A percentile compares a stretch with the other conserved stretches of the same genome.
These are phyloP conservation scores for Salix caprea DNA, from an alignment of 345 rosid species.

Conservation along the genomic window DNA sequence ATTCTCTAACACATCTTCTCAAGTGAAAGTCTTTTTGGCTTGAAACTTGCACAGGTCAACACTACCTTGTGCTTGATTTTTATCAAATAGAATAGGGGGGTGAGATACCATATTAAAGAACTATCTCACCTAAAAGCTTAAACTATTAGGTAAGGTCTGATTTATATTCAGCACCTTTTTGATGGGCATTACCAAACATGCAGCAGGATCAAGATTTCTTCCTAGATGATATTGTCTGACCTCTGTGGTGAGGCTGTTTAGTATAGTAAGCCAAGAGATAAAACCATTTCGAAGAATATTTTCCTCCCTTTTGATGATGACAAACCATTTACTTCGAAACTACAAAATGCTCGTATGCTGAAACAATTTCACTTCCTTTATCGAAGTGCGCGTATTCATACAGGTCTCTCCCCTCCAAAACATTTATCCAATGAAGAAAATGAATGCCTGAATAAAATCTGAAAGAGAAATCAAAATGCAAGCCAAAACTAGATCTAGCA, in stretches of 20 bases:
- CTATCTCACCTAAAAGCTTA: too few species aligned
- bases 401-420: too few species aligned
- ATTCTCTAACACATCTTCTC: too few species aligned
- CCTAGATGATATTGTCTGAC: background rate
- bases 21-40: too few species aligned
- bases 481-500: background rate
- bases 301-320: background rate
- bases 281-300: background rate
- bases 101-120: too few species aligned
- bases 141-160: too few species aligned
- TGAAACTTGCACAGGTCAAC: too few species aligned
- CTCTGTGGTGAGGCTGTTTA: background rate
- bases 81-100: too few species aligned
- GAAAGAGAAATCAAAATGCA: background rate
- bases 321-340: background rate
- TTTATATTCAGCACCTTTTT: background rate
- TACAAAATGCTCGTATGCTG: background rate
- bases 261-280: background rate
- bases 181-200: background rate
- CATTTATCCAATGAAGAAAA: background rate
- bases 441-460: background rate
- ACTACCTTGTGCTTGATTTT: too few species aligned
- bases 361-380: background rate
- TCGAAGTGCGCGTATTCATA: background rate
- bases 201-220: background rate